Conservation (phyloP, 1,284 basidiomycete genomes). For the Kwoniella shivajii region DNA sequence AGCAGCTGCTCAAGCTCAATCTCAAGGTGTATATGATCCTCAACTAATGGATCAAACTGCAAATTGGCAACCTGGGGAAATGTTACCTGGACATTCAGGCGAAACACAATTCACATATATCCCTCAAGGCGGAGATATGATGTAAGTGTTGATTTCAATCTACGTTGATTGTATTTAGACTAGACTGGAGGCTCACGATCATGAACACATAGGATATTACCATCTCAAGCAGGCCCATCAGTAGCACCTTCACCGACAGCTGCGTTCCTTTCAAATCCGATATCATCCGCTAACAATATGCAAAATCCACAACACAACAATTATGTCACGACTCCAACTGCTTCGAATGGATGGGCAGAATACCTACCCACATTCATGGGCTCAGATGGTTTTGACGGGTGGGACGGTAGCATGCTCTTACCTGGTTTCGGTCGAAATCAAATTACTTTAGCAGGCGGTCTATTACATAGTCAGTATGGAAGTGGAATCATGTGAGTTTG, state of each 20-base stretch:
- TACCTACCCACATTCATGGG: slow-evolving; percentile 50
- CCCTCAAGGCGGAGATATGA: slow-evolving; percentile 52
- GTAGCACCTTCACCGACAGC: slow-evolving; percentile 44
- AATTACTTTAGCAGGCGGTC: slow-evolving; percentile 51
- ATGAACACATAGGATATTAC: slow-evolving; percentile 37
- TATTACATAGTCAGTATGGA: slow-evolving; percentile 52
- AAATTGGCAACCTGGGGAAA: slow-evolving; percentile 38
- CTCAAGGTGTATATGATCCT: slow-evolving; percentile 37
- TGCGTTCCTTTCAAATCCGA: slow-evolving; percentile 20
- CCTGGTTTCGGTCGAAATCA: slow-evolving; percentile 53
- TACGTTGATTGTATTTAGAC: neutral
- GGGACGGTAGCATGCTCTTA: slow-evolving; percentile 53
- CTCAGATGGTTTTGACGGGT: slow-evolving; percentile 52
- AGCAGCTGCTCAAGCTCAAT: slow-evolving; percentile 2
- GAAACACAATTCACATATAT: slow-evolving; percentile 47
- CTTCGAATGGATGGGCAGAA: slow-evolving; percentile 45
- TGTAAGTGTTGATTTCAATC: slow-evolving; percentile 28
- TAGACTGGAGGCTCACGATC: neutral
- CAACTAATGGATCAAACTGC: slow-evolving; percentile 35
- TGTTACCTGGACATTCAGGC: slow-evolving; percentile 26
- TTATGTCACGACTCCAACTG: slow-evolving; percentile 28
- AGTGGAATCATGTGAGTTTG: slow-evolving; percentile 54
- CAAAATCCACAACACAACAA: neutral
- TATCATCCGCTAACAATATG: slow-evolving; percentile 14
- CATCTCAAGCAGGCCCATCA: slow-evolving; percentile 48